These are phyloP conservation scores for Hemerocallis citrina DNA, from an alignment of 106 monocot species.

Conservation along the genomic window DNA sequence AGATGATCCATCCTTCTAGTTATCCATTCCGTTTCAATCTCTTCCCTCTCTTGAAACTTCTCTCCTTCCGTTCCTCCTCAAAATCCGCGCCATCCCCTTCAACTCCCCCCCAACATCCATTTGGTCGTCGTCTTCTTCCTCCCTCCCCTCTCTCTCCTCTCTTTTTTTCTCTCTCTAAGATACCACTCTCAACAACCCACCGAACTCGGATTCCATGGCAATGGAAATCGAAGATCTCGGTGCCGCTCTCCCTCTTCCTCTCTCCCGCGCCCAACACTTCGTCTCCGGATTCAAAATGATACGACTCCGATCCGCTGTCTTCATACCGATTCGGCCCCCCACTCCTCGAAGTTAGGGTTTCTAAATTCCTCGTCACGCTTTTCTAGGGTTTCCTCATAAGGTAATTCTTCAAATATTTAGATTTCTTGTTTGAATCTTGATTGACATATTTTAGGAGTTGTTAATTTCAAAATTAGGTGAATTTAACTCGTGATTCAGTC, in stretches of 20 bases:
- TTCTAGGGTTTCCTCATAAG: background rate
- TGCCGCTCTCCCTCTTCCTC: too few relatives aligned
- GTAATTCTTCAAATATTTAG: background rate
- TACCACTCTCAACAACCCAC: background rate
- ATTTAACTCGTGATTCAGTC: background rate
- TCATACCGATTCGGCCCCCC: background rate
- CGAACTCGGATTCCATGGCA: background rate
- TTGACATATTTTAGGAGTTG: background rate
- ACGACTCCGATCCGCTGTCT: background rate
- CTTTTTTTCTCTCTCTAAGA: constrained; percentile 3
- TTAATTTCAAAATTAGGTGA: background rate
- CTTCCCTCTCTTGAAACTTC: too few relatives aligned
- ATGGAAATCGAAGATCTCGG: constrained; percentile 1
- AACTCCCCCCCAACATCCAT: too few relatives aligned
- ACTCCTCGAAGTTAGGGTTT: background rate
- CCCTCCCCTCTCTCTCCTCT: background rate
- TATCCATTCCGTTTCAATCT: too few relatives aligned
- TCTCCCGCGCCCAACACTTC: background rate
- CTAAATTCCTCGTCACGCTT: background rate
- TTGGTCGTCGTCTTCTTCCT: too few relatives aligned
- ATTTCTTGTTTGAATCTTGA: background rate
- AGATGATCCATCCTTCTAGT: too few relatives aligned
- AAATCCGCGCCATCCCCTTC: too few relatives aligned
- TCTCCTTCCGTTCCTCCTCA: too few relatives aligned
- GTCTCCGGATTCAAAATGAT: background rate